Conservation (phyloP, 148 eudicot species). For the Hydrangea macrophylla region DNA sequence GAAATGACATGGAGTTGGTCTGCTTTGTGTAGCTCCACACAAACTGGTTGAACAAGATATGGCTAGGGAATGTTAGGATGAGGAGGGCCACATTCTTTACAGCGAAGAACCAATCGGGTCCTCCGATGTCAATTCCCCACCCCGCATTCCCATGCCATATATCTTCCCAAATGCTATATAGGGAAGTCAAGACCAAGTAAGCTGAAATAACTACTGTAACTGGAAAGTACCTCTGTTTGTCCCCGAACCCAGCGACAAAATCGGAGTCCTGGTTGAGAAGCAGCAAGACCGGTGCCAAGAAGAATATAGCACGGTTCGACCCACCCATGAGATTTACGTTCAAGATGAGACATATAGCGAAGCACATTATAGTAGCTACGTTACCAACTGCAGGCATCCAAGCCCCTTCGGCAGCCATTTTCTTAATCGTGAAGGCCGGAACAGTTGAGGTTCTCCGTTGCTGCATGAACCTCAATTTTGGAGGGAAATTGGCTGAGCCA, state of each 20-base stretch:
- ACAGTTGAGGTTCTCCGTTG: conserved; percentile 74
- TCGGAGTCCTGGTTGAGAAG: conserved; percentile 95
- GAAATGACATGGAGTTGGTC: conserved; percentile 67
- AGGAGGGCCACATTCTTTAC: conserved; percentile 92
- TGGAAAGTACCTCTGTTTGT: conserved; percentile 95
- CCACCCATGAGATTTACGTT: conserved; percentile 84
- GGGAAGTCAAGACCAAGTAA: conserved; percentile 67
- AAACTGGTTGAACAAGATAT: conserved; percentile 83
- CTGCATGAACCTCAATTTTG: conserved; percentile 88
- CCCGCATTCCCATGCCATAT: conserved; percentile 88
- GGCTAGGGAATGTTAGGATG: conserved; percentile 87
- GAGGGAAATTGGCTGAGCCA: conserved; percentile 48
- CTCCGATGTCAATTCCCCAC: conserved; percentile 92
- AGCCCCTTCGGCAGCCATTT: conserved; percentile 90
- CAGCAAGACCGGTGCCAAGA: conserved; percentile 88
- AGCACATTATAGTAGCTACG: conserved; percentile 92
- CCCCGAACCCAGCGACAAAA: conserved; percentile 97
- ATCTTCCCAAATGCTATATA: conserved; percentile 84
- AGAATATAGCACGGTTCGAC: conserved; percentile 93
- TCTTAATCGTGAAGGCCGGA: conserved; percentile 71
- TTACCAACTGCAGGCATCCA: conserved; percentile 99
- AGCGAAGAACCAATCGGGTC: conserved; percentile 86
- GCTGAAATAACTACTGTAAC: conserved; percentile 70
- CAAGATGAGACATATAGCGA: conserved; percentile 86
- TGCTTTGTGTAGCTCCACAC: conserved; percentile 89